Conservation (phyloP, 225 moss, liverwort and hornwort species). For the Rhytidiadelphus loreus region DNA sequence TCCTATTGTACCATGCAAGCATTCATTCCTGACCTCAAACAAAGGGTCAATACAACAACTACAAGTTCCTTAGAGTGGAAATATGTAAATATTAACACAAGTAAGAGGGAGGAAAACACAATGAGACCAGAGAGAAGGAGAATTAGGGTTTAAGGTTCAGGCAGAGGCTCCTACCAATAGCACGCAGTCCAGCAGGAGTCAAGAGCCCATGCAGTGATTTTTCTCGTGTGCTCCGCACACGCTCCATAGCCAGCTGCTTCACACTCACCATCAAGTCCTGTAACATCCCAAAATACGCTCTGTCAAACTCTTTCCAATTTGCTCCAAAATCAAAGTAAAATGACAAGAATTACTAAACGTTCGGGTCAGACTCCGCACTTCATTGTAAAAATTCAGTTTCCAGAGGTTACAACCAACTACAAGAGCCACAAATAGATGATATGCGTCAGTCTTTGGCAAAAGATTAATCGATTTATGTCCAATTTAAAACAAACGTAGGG, state of each 20-base stretch:
- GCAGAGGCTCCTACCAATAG: slow-evolving; percentile 8
- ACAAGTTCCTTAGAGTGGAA: neutral
- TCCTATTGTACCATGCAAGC: neutral
- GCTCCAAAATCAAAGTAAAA: neutral
- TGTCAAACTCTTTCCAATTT: neutral
- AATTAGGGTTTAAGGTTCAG: neutral
- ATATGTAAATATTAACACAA: neutral
- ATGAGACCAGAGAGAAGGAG: neutral
- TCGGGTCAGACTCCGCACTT: neutral
- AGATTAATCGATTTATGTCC: neutral
- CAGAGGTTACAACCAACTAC: neutral
- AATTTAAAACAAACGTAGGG: neutral
- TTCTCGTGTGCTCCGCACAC: slow-evolving; percentile 20
- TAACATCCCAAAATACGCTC: neutral
- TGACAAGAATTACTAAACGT: neutral
- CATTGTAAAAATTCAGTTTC: neutral
- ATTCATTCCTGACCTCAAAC: neutral
- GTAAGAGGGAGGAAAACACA: neutral
- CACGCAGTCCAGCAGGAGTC: slow-evolving; percentile 22
- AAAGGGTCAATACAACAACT: neutral
- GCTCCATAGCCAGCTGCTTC: slow-evolving; percentile 39
- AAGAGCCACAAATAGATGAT: neutral
- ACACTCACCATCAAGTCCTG: slow-evolving; percentile 44
- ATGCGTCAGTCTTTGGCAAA: neutral
- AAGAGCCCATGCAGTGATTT: slow-evolving; percentile 11